Evolutionary conservation across 768 basidiomycete species (phyloP), one percentile per base, ranked within the genome.

Genomic region (Rhodotorula sphaerocarpa): DNA sequence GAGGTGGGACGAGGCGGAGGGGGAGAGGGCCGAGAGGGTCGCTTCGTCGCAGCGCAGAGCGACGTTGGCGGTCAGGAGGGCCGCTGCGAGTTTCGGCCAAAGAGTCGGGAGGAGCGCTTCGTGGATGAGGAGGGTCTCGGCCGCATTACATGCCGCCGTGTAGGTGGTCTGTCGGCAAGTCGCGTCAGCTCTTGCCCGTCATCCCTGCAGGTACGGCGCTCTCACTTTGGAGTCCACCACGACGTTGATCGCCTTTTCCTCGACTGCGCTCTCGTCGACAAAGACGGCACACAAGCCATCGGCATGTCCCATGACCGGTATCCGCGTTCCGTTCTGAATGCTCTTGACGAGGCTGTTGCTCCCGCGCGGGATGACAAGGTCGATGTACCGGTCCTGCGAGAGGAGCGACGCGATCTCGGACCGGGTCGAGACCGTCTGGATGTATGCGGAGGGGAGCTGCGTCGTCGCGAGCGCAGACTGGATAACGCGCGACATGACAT

Each of bases 241-340:
- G 10, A 99, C 79, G 27, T 90, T 80, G 44, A 85, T 77, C 0
- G 92, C 90, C 74, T 91, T 97, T 60, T 83, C 81, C 43, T 78
- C 70, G 68, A 87, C 82, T 0, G 92, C 92, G 33, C 80, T 78
- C 70, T 87, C 84, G 75, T 99, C 93, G 9, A 99, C 76, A 74
- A 85, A 97, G 9, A 95, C 83, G 25, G 84, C 82, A 75, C 95
- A 99, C 14, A 97, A 77, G 3, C 95, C 95, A 75, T 99, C 95
- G 11, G 95, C 92, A 73, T 99, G 95, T 2, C 95, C 95, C 91
- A 99, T 96, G 47, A 99, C 95, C 3, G 95, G 86, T 63, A 99
- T 97, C 61, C 86, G 80, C 0, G 93, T 95, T 67, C 79, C 83
- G 60, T 87, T 86, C 74, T 97, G 90, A 61, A 99, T 95, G 74